Percentiles rank a stretch among this genome's conserved stretches.
Evolutionary conservation across 2,329 filamentous ascomycete genomes (phyloP).

Genomic region (Aspergillus novoparasiticus): DNA sequence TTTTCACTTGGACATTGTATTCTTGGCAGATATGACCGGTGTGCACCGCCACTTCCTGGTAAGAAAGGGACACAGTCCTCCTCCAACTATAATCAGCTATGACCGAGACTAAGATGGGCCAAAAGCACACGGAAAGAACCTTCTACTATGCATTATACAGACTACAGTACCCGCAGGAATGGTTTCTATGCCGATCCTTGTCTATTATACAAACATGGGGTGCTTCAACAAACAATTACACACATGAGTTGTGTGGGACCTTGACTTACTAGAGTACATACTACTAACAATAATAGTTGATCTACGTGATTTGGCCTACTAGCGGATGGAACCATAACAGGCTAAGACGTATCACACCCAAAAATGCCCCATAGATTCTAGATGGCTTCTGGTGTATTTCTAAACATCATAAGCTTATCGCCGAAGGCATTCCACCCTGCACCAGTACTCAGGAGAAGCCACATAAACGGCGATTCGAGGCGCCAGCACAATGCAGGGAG

Average conservation of each 20-base stretch:
- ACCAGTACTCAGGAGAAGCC: not conserved
- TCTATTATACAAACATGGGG: no score
- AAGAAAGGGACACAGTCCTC: no score
- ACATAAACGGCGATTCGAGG: not conserved
- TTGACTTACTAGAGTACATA: no score
- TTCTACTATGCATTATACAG: no score
- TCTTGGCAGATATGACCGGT: not conserved
- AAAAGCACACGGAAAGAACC: not conserved
- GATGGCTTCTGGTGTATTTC: not conserved
- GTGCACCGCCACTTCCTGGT: no score
- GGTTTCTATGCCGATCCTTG: no score
- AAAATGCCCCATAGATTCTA: not conserved
- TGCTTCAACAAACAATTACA: not conserved
- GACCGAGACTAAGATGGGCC: not conserved
- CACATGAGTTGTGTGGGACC: not conserved
- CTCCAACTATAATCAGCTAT: not conserved
- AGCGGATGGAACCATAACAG: not conserved
- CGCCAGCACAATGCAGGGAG: no score
- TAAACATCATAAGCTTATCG: not conserved
- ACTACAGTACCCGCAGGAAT: no score
- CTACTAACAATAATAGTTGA: no score
- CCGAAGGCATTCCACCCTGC: not conserved
- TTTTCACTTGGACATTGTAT: not conserved
- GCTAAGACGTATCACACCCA: not conserved
- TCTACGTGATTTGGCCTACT: not conserved